Evolutionary conservation across 176 grass and related monocot species (phyloP), one percentile per base, ranked within the genome.

Genomic region (Otatea glauca): DNA sequence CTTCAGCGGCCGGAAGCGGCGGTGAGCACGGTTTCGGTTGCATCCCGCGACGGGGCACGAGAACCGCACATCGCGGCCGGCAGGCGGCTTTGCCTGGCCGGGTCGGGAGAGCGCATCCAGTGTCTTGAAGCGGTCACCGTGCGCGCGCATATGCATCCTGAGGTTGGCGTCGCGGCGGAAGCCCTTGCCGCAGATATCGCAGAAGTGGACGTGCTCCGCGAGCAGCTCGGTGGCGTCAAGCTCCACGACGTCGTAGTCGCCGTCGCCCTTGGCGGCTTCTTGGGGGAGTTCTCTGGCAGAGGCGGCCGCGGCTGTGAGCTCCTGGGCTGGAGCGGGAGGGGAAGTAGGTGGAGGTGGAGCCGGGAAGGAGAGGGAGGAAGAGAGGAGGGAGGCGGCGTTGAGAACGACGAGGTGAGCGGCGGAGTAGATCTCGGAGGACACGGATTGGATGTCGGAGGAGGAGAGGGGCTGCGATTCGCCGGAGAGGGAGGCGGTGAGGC

Each of bases 91-190:
- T 0, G 89, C 63, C 65, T 85, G 80, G 70, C 83, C 83, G n/a
- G 93, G 93, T 25, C 94, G 88, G 56, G 89, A 98, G 68, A 98
- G 93, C 50, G 93, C 93, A 43, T 95, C 93, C 7, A 98, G 80
- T 65, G 96, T 98, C 87, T 98, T 98, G 93, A 95, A 98, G 68
- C 90, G 88, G 77, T 98, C 90, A 32, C 96, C 96, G 51, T 98
- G 96, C n/a, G 96, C 93, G 41, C 96, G 88, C 96, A 98, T 98
- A 91, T 98, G 96, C 96, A 98, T 98, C 87, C 93, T 80, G 58
- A 98, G 89, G 86, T 98, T 98, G 70, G 96, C 96, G 66, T 98
- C 96, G 69, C 96, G 96, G 89, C 91, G 94, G 85, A 98, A 98
- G 29, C 93, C 91, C 88, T 98, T 98, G 83, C 96, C 93, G 80